Conservation (phyloP, 1,284 basidiomycete species). For the Ceratobasidium sp. region DNA sequence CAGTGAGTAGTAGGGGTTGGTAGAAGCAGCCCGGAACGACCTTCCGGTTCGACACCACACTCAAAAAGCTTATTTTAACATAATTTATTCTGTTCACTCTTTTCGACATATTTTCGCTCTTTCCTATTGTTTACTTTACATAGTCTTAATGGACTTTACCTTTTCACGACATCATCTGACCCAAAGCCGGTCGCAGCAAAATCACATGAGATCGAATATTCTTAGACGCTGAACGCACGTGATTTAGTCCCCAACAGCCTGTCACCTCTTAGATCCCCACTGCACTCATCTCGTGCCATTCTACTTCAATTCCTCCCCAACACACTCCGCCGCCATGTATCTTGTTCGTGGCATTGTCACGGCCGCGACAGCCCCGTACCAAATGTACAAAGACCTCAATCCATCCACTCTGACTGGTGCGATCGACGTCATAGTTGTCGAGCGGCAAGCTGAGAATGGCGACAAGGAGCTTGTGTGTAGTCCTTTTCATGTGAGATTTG, state of each 20-base stretch:
- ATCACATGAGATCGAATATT: constrained; percentile 39
- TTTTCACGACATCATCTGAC: constrained; percentile 39
- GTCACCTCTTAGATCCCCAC: constrained; percentile 41
- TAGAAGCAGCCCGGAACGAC: constrained; percentile 2
- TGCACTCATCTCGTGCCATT: constrained; percentile 41
- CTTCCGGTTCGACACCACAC: constrained; percentile 17
- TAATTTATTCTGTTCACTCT: constrained; percentile 34
- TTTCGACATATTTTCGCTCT: constrained; percentile 37
- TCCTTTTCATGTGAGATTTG: constrained; percentile 98
- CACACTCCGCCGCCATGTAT: constrained; percentile 67
- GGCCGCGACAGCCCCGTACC: constrained; percentile 81
- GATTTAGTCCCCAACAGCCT: constrained; percentile 42
- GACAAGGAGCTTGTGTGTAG: constrained; percentile 86
- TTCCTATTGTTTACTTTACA: constrained; percentile 24
- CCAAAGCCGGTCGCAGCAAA: constrained; percentile 10
- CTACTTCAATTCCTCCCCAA: not conserved
- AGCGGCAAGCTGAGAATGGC: constrained; percentile 75
- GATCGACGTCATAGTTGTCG: constrained; percentile 96
- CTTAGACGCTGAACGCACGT: constrained; percentile 39
- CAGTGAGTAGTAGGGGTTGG: constrained; percentile 38
- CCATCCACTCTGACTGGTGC: constrained; percentile 95
- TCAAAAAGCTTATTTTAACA: constrained; percentile 22
- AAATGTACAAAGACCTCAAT: constrained; percentile 89
- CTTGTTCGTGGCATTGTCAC: constrained; percentile 85
- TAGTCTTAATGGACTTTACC: constrained; percentile 37